Percentiles rank a stretch among this genome's conserved stretches.
These are phyloP conservation scores for Creolimax fragrantissima DNA, from an alignment of 78 protist species.

Conservation along the genomic window DNA sequence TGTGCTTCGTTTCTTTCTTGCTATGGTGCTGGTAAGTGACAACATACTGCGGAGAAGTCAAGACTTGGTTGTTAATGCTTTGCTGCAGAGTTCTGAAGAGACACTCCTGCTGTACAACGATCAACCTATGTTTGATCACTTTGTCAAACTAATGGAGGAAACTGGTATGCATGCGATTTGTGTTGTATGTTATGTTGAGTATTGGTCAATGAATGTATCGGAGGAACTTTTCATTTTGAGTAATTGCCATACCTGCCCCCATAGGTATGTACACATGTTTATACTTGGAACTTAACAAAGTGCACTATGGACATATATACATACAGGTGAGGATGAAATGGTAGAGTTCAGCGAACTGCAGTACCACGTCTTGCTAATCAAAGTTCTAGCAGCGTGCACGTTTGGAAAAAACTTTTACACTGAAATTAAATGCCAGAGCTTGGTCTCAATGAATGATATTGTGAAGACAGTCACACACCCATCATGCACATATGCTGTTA, in stretches of 20 bases:
- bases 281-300: too few species aligned
- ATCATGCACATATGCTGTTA: not conserved
- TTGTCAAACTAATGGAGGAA: not conserved
- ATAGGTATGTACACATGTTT: not conserved
- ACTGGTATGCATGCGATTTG: not conserved
- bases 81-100: not conserved
- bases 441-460: not conserved
- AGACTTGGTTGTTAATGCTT: not conserved
- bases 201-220: too few species aligned
- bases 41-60: not conserved
- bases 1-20: not conserved
- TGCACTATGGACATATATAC: not conserved
- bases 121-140: not conserved
- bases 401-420: slow-evolving; percentile 13
- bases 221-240: too few species aligned
- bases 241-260: not conserved
- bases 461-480: not conserved
- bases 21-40: not conserved
- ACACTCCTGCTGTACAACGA: slow-evolving; percentile 12
- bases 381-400: slow-evolving; percentile 20
- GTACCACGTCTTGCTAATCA: slow-evolving; percentile 3
- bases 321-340: not conserved
- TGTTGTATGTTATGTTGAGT: too few species aligned
- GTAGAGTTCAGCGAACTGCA: not conserved
- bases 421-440: slow-evolving; percentile 17